Evolutionary conservation across 2,329 filamentous ascomycete genomes (phyloP), one percentile per base, ranked within the genome.

Genomic region (Alternaria sp.): DNA sequence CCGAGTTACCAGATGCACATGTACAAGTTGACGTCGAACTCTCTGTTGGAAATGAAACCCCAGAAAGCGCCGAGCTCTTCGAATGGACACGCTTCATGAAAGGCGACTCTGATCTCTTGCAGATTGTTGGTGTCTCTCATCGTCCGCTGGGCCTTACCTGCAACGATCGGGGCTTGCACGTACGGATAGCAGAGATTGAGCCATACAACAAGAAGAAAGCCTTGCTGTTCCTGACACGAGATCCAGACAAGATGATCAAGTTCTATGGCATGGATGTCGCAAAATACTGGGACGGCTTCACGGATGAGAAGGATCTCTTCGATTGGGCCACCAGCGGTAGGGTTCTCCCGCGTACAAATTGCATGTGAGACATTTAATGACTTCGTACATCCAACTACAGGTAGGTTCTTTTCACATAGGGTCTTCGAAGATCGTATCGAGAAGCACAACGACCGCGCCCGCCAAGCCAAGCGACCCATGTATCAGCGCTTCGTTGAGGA

Each of bases 21-120:
- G 84, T 92, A 5, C 92, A 95, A 68, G 82, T 94, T 27, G 92
- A 95, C 71, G 74, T 94, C 1, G 83, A 86, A 30, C 74, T 89
- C 25, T 88, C 84, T 58, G 68, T 80, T 20, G 72, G 72, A 28
- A 59, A 72, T 27, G 72, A 54, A 16, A 74, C 72, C 3, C 53
- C 68, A n/a, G 62, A 69, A n/a, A 64, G 62, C 4, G 56, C 54
- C 1, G 74, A 76, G 2, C 64, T 78, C 0, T 54, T 83, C 86
- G 63, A 81, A 30, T 94, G 91, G 91, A 82, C 84, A 38, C 77
- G 87, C 4, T 93, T 93, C 78, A 87, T 87, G 66, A 83, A 90
- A 40, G 85, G 87, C 0, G 92, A 94, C 68, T 90, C 90, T n/a
- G 92, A 94, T 67, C 70, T 88, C 2, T 89, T 89, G 84, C 90